Conservation (phyloP, 176 grass and related monocot species). For the Oryza australiensis region DNA sequence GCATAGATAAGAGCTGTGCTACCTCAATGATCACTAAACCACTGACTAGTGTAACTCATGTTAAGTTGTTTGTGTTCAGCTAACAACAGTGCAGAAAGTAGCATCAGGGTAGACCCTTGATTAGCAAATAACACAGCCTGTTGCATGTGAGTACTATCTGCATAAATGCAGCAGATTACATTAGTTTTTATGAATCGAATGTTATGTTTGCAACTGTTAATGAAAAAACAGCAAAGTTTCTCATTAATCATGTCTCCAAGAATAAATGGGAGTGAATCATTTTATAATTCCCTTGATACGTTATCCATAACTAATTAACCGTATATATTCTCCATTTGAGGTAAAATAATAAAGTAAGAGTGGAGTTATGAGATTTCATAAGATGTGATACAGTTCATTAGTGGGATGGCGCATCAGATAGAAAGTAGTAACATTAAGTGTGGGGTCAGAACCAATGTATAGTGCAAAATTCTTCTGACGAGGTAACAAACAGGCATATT, state of each 20-base stretch:
- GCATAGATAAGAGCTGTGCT: constrained; percentile 22
- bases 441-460: neutral
- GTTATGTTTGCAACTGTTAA: neutral
- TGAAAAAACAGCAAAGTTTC: neutral
- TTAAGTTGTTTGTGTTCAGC: constrained; percentile 26
- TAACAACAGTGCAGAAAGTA: constrained; percentile 14
- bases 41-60: constrained; percentile 43
- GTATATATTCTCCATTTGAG: neutral
- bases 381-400: neutral
- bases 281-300: neutral
- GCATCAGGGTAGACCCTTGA: constrained; percentile 27
- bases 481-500: constrained; percentile 10
- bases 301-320: constrained; percentile 13
- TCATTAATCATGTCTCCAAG: neutral
- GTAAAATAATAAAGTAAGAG: neutral
- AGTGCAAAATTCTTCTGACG: constrained; percentile 1
- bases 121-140: constrained; percentile 29
- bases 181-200: constrained; percentile 19
- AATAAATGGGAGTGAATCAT: constrained; percentile 3
- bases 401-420: neutral
- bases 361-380: neutral
- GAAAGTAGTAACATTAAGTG: constrained; percentile 2
- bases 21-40: constrained; percentile 3
- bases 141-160: constrained; percentile 10
- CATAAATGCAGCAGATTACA: constrained; percentile 12